Evolutionary conservation across 371 early-diverging fungal species (phyloP), one percentile per base, ranked within the genome.

Genomic region (Blastocladiella emersonii): DNA sequence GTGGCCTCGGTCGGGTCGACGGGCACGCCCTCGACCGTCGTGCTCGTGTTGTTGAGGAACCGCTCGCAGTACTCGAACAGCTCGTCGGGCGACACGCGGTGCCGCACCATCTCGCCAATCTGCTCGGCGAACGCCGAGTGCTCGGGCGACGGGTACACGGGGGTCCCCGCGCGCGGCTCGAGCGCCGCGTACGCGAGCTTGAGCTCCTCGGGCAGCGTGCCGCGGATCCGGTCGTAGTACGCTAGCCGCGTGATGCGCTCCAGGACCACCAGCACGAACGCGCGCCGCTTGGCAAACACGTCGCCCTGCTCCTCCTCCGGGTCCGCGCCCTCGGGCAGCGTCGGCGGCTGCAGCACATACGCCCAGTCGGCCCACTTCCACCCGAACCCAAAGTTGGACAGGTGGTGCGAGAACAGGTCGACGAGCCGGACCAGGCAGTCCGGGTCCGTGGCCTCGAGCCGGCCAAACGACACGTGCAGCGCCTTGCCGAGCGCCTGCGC

Each of bases 361-460:
- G 53, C 37, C 59, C 59, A 59, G 21, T 59, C 43, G n/a, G 34
- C 4, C 59, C 59, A 59, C 25, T 19, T 19, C 59, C 59, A 59
- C n/a, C 37, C 43, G 21, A 41, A 59, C 41, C 25, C n/a, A 30
- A 59, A 59, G 32, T 59, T 59, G 44, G 17, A 15, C 19, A 59
- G 36, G 44, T 59, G 59, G 32, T 59, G 59, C 37, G 59, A 59
- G 32, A 59, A 59, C 37, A 37, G 37, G 44, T 59, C 59, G 17
- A 43, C 59, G n/a, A 59, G 59, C 27, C 59, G 59, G 21, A 37
- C 43, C 17, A 59, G 8, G 15, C 34, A 37, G 13, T 59, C 59
- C 3, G 10, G 17, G 32, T 59, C 59, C n/a, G 32, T 36, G 32
- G 13, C 13, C 37, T 59, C 43, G 41, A 59, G 37, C 59, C 37